Conservation (phyloP, 768 basidiomycete species). For the Chalciporus sphaerocephalus region DNA sequence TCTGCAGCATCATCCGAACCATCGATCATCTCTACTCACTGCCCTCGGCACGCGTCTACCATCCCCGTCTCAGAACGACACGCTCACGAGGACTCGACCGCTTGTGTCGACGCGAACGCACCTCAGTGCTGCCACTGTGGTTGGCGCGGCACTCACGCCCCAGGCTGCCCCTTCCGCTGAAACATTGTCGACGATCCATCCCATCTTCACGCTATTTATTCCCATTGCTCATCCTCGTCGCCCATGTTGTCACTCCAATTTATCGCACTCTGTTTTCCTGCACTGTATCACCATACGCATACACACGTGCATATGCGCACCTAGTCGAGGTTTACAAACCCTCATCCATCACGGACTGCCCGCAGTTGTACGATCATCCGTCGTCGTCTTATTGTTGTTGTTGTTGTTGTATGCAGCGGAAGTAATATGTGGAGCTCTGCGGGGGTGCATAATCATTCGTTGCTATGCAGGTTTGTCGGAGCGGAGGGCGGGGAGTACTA, state of each 20-base stretch:
- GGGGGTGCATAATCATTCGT: conserved; percentile 10
- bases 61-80: conserved; percentile 23
- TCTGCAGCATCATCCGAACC: conserved; percentile 9
- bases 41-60: conserved; percentile 10
- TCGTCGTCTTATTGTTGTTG: conserved; percentile 11
- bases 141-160: conserved; percentile 56
- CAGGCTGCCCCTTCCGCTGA: conserved; percentile 64
- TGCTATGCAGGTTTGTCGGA: conserved; percentile 23
- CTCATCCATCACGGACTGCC: conserved; percentile 14
- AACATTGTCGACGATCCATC: conserved; percentile 11
- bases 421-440: conserved; percentile 10
- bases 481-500: conserved; percentile 15
- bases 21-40: conserved; percentile 8
- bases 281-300: conserved; percentile 35
- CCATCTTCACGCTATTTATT: conserved; percentile 27
- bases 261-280: conserved; percentile 26
- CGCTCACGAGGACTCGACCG: conserved; percentile 24
- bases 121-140: conserved; percentile 80
- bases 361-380: conserved; percentile 28
- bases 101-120: conserved; percentile 48
- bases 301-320: conserved; percentile 35
- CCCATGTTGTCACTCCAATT: conserved; percentile 30
- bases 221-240: conserved; percentile 15
- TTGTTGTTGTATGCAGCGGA: conserved; percentile 1
- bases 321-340: conserved; percentile 19